phyloP scores from a whole-genome alignment of 805 yeast species.

The Nakazawaea populi region DNA sequence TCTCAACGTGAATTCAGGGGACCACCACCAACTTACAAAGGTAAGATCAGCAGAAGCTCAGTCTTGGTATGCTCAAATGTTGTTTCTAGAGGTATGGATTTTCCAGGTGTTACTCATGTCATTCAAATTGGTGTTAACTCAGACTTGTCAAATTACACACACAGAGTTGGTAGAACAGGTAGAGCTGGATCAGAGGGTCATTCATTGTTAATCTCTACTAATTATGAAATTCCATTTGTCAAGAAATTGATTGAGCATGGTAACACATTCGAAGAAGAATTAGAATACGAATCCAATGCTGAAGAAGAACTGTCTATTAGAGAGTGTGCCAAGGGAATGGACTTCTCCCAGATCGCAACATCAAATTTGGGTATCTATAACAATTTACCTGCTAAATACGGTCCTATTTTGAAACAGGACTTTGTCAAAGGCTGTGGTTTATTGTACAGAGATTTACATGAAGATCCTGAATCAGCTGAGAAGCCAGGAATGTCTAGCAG shows the following conservation, averaged over 20 bases:
- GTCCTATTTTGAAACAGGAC: conserved; percentile 6
- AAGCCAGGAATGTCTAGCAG: conserved; percentile 14
- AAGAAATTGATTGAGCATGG: conserved; percentile 45
- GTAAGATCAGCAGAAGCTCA: conserved; percentile 28
- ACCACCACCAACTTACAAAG: not conserved
- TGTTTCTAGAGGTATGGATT: conserved; percentile 95
- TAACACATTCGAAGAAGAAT: conserved; percentile 43
- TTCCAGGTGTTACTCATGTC: conserved; percentile 82
- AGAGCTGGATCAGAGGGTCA: conserved; percentile 81
- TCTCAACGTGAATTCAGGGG: conserved; percentile 24
- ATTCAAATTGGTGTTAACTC: conserved; percentile 76
- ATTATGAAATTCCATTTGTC: conserved; percentile 52
- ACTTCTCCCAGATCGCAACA: conserved; percentile 27
- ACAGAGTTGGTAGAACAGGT: conserved; percentile 94
- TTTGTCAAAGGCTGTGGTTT: conserved; percentile 11
- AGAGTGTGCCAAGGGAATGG: conserved; percentile 23
- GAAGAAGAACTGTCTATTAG: conserved; percentile 27
- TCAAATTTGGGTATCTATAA: conserved; percentile 16
- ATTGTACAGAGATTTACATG: conserved; percentile 11
- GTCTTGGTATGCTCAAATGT: conserved; percentile 84
- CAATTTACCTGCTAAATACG: conserved; percentile 11
- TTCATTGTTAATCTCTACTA: conserved; percentile 54
- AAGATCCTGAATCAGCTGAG: conserved; percentile 8
- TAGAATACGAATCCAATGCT: conserved; percentile 29
- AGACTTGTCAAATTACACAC: conserved; percentile 76